phyloP scores from a whole-genome alignment of 2,329 filamentous ascomycete genomes.

The Phialophora expanda region DNA sequence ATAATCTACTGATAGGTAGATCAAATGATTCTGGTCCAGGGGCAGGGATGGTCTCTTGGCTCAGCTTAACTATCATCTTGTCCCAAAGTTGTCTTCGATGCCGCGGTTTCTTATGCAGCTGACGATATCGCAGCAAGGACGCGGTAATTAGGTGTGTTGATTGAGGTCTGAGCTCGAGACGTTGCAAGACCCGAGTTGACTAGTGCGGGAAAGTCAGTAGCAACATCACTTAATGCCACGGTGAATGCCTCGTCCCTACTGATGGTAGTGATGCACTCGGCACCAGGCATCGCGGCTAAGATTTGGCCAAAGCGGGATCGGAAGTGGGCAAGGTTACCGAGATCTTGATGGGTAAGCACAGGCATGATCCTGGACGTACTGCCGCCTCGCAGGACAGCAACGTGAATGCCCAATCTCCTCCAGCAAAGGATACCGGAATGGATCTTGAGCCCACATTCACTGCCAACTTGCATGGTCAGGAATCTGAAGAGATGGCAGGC shows the following conservation, averaged over 20 bases:
- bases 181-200: not conserved
- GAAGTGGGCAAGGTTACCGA: not conserved
- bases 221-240: not conserved
- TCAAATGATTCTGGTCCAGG: not conserved
- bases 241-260: not conserved
- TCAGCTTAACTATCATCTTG: not conserved
- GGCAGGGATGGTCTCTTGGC: not conserved
- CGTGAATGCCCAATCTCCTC: not conserved
- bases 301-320: constrained; percentile 8
- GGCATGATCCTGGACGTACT: not conserved
- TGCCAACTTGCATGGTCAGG: not conserved
- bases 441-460: not conserved
- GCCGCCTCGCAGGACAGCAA: not conserved
- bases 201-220: not conserved
- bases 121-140: not conserved
- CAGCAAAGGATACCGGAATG: not conserved
- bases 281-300: not conserved
- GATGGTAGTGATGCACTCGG: not conserved
- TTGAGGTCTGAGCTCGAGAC: not conserved
- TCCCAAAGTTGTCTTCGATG: not conserved
- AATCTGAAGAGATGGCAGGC: not conserved
- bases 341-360: not conserved
- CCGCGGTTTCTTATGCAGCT: not conserved
- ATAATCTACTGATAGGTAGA: not conserved
- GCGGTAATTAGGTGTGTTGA: not conserved